A percentile compares a stretch with the other conserved stretches of the same genome.
phyloP scores from a whole-genome alignment of 495 filamentous ascomycete genomes.

The Aspergillus sclerotiicarbonarius region DNA sequence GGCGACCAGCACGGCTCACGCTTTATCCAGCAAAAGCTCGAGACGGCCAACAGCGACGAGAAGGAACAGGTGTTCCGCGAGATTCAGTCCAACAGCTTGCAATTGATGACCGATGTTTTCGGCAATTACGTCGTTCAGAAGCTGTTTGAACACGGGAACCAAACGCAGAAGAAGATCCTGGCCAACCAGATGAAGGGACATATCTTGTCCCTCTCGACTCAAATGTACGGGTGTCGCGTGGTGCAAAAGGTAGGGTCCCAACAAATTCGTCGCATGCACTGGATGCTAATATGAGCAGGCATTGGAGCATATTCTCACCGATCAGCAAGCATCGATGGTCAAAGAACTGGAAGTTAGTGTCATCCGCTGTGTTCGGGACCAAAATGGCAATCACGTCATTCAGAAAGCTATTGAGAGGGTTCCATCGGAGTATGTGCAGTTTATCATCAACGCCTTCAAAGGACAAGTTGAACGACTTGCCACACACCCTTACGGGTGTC shows the following conservation, averaged over 20 bases:
- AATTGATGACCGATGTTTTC: constrained; percentile 94
- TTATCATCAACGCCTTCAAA: constrained; percentile 83
- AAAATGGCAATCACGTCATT: constrained; percentile 96
- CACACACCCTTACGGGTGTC: constrained; percentile 82
- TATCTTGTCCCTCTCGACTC: constrained; percentile 71
- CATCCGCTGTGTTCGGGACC: constrained; percentile 76
- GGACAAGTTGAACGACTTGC: constrained; percentile 77
- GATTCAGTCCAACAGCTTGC: constrained; percentile 75
- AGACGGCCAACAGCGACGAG: constrained; percentile 94
- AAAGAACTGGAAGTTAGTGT: constrained; percentile 80
- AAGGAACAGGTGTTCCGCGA: constrained; percentile 93
- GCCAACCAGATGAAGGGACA: constrained; percentile 85
- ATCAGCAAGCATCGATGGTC: constrained; percentile 83
- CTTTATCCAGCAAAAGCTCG: constrained; percentile 93
- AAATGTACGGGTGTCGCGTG: constrained; percentile 95
- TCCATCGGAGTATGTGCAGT: constrained; percentile 75
- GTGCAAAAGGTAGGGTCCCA: constrained; percentile 74
- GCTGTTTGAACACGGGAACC: constrained; percentile 94
- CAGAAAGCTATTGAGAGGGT: constrained; percentile 93
- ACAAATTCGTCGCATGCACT: constrained; percentile 17
- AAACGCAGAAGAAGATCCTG: constrained; percentile 84
- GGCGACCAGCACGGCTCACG: constrained; percentile 95
- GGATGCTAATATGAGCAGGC: constrained; percentile 51
- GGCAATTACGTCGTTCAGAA: constrained; percentile 99
- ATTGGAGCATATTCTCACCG: constrained; percentile 83